Conservation (phyloP, 768 basidiomycete genomes). For the Suillus ampliporus region DNA sequence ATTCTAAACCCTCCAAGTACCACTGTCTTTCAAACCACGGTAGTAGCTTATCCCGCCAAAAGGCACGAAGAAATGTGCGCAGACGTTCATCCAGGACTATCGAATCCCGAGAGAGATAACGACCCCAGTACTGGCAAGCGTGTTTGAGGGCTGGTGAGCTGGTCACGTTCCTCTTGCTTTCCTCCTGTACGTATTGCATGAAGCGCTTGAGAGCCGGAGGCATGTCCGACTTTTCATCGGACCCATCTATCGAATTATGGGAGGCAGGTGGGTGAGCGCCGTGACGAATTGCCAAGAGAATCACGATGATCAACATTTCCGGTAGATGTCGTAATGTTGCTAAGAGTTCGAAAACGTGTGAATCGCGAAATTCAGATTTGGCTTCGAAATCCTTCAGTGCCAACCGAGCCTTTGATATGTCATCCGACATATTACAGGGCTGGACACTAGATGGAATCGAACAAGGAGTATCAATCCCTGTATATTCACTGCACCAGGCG, state of each 20-base stretch:
- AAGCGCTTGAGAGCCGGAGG: not conserved
- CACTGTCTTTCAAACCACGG: conserved; percentile 4
- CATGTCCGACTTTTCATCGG: not conserved
- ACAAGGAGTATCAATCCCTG: not conserved
- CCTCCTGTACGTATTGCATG: not conserved
- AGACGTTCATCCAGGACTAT: not conserved
- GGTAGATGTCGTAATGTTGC: not conserved
- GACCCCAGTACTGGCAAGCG: not conserved
- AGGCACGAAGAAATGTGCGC: not conserved
- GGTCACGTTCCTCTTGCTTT: not conserved
- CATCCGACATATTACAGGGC: not conserved
- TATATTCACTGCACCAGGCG: not conserved
- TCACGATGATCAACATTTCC: not conserved
- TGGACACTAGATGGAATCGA: too few species aligned
- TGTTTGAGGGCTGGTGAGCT: not conserved
- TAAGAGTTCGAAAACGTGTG: not conserved
- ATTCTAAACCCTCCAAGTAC: not conserved
- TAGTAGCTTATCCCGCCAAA: not conserved
- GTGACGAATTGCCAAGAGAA: conserved; percentile 2
- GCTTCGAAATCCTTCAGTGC: not conserved
- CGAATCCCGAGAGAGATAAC: not conserved
- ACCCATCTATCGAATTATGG: not conserved
- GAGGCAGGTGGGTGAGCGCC: not conserved
- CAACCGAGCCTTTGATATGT: not conserved
- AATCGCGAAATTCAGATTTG: not conserved